Base-by-base conservation (phyloP, 2,329 filamentous ascomycete species). In the Spiromastix sp. region DNA sequence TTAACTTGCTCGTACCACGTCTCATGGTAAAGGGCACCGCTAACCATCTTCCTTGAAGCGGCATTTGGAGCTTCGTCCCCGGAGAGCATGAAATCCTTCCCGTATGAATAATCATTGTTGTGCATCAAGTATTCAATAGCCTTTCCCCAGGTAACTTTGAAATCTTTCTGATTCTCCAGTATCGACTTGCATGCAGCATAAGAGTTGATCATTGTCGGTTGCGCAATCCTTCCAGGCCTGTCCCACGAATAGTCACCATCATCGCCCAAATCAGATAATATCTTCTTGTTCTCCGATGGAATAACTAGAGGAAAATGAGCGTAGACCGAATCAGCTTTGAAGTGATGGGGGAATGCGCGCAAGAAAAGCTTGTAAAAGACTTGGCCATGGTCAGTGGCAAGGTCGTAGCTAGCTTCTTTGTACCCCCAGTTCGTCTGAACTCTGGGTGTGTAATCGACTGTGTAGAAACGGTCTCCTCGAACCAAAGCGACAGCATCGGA, bases 401-500 rank as follows among this genome's bases (percentile, higher is more conserved):
- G 29, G 22, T 44, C 38, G 16, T 33, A 68, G 51, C 51, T 50
- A 32, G 57, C 53, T 42, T 60, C 53, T 6, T 44, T 51, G 42
- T 55, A 56, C 2, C 60, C 60, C 60, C 60, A 64, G 34, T 51
- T 56, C 24, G 60, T 64, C 21, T 63, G 45, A 19, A 51, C 53
- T 2, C 48, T 47, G 2, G 55, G 50, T 2, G 35, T 38, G 26
- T 40, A 35, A 18, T 42, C 55, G 9, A 56, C 40, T 3, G 61
- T 64, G 37, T 59, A 56, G 42, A 62, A 60, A 5, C 61, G 46
- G 39, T 64, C 61, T 11, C 54, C 52, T 5, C 63, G 52, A n/a
- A 64, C 56, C 17, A 66, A 52, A 5, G 57, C 55, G 6, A 65
- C 56, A 17, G 63, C 63, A 48, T 66, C 63, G 5, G 57, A 58